Evolutionary conservation across 352 stramenopile species (phyloP), one percentile per base, ranked within the genome.

Genomic region (Phytophthora aleatoria): DNA sequence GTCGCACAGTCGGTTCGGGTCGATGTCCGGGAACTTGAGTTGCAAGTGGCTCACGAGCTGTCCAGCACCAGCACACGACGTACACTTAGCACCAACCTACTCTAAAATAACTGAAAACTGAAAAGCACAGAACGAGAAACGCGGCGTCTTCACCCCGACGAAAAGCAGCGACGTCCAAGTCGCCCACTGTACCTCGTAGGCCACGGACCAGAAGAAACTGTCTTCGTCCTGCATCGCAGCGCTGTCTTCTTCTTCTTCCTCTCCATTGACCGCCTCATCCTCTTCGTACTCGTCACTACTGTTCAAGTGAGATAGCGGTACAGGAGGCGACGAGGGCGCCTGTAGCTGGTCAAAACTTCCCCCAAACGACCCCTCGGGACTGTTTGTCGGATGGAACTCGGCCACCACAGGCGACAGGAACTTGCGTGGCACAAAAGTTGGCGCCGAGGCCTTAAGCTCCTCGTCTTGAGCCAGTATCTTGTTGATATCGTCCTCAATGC

Each of bases 191-290:
- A 94, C 85, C 72, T 95, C 86, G 58, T 87, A 95, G 20, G 84
- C 83, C 45, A 95, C 76, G 12, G 86, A 95, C 86, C 86, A 95
- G 61, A 93, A 95, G 69, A 95, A 95, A 26, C 64, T 85, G 55
- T 93, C 84, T 74, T 95, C 86, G 47, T 85, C 74, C 61, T 87
- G 73, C 70, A 92, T 66, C 20, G 51, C 69, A 2, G 73, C 57
- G 41, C 50, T 47, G 12, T 74, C 57, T 3, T 58, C 65, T 16
- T 57, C 53, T 4, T 60, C 64, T 35, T 78, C 62, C 12, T 74
- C 71, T 11, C 63, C 64, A 8, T 61, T 33, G 5, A 16, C 50
- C 8, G 39, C 36, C 16, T 59, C 58, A 11, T 69, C 57, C 7
- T 67, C 50, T 11, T 60, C 62, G 43, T 69, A 60, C 0, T 35